Percentiles rank a stretch among this genome's conserved stretches.
Conservation (phyloP, 2,329 filamentous ascomycete species). For the Davidsoniella virescens region DNA sequence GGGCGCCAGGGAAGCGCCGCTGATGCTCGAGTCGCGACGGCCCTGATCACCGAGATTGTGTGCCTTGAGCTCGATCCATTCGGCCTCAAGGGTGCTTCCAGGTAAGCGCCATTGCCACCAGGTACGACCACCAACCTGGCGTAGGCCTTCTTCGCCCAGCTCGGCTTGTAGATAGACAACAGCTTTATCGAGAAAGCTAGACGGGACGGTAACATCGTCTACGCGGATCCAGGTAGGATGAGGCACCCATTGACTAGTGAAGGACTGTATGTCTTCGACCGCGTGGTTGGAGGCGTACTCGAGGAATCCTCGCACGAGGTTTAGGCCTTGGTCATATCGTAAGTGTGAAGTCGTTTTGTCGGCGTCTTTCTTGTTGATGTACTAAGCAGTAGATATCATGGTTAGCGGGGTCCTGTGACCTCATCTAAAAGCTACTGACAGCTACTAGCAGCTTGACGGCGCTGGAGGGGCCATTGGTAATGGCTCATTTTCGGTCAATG, state of each 20-base stretch:
- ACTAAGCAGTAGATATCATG: constrained; percentile 31
- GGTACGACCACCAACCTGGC: constrained; percentile 59
- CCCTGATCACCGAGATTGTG: constrained; percentile 35
- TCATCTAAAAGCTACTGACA: neutral
- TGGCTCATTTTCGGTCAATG: too few relatives aligned
- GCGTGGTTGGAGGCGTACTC: constrained; percentile 73
- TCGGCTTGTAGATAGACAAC: constrained; percentile 54
- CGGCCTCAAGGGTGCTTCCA: constrained; percentile 51
- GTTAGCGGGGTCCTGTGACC: too few relatives aligned
- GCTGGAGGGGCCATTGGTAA: too few relatives aligned
- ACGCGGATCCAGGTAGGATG: constrained; percentile 75
- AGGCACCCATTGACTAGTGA: constrained; percentile 84
- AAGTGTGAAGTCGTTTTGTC: constrained; percentile 79
- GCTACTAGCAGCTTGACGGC: too few relatives aligned
- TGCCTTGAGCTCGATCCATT: constrained; percentile 92
- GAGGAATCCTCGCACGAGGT: constrained; percentile 75
- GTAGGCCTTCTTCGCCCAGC: constrained; percentile 60
- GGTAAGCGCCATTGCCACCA: constrained; percentile 84
- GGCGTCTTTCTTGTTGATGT: constrained; percentile 49
- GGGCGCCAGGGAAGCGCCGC: constrained; percentile 26
- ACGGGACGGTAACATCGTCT: constrained; percentile 49
- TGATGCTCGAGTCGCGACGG: constrained; percentile 40
- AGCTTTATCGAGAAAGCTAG: constrained; percentile 45
- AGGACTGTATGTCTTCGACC: constrained; percentile 82
- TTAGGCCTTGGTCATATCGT: constrained; percentile 84